Evolutionary conservation across 495 filamentous ascomycete species (phyloP).

Genomic region (Filosporella fistucella): DNA sequence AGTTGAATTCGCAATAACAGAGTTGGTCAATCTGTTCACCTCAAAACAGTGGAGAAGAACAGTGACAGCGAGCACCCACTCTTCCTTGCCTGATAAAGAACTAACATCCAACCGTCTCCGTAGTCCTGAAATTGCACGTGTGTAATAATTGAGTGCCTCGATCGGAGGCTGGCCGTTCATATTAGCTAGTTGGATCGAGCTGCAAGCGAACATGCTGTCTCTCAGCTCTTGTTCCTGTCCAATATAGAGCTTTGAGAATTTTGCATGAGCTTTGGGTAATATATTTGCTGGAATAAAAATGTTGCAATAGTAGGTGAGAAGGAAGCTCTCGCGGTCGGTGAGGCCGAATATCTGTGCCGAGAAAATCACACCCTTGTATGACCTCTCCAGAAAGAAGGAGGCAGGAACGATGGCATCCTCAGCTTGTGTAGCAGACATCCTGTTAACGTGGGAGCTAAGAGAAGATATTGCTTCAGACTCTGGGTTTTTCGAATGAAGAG

Average conservation of each 20-base stretch:
- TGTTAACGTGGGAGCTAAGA: neutral
- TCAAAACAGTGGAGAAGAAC: neutral
- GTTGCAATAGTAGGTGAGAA: neutral
- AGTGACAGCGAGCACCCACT: neutral
- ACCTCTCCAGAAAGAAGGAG: neutral
- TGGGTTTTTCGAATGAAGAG: neutral
- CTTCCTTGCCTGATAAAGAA: neutral
- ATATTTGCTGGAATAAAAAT: neutral
- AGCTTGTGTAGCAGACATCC: neutral
- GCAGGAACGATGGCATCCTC: neutral
- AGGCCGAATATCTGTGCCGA: neutral
- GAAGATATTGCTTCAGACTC: neutral
- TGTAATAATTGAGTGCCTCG: neutral
- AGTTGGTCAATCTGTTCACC: neutral
- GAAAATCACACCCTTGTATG: neutral
- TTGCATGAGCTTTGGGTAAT: neutral
- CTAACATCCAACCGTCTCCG: neutral
- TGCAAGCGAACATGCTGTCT: slow-evolving; percentile 1
- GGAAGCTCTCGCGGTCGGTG: neutral
- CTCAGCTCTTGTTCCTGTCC: neutral
- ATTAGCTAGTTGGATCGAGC: neutral
- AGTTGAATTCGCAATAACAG: neutral
- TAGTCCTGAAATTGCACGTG: neutral
- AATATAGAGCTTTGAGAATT: neutral
- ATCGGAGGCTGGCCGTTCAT: neutral